Conservation (phyloP, 441 rosid species). For the Euphorbia schlechtendalii region DNA sequence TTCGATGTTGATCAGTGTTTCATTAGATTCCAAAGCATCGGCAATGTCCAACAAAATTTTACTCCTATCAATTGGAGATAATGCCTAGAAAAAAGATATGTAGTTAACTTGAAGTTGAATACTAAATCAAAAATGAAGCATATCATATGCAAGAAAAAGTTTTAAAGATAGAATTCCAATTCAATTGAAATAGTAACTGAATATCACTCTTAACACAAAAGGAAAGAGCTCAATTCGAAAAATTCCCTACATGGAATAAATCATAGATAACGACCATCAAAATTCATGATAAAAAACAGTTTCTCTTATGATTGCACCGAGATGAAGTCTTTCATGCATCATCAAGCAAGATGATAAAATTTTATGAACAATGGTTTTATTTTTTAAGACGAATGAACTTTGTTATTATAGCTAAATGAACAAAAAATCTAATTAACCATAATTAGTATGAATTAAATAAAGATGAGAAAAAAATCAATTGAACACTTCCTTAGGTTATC, state of each 20-base stretch:
- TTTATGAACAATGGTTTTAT: neutral
- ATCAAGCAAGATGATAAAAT: neutral
- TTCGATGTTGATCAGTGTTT: constrained; percentile 52
- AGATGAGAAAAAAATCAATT: neutral
- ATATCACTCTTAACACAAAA: too few relatives aligned
- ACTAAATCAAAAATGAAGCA: neutral
- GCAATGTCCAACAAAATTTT: constrained; percentile 72
- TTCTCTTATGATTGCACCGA: neutral
- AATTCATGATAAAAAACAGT: neutral
- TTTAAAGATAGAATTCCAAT: neutral
- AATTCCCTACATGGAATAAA: neutral
- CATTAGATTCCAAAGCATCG: constrained; percentile 76
- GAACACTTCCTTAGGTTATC: neutral
- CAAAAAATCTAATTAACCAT: neutral
- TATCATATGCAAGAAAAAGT: neutral
- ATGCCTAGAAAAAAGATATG: constrained; percentile 46
- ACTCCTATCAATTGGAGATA: constrained; percentile 74
- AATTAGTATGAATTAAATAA: too few relatives aligned
- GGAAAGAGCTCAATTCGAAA: neutral
- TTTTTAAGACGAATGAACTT: neutral
- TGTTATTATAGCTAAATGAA: neutral
- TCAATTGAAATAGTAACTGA: neutral
- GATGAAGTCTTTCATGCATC: neutral
- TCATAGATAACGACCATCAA: neutral
- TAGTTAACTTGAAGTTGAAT: constrained; percentile 11